Base-by-base conservation (phyloP, 108 stramenopile genomes). In the Thalassiosira profunda region DNA sequence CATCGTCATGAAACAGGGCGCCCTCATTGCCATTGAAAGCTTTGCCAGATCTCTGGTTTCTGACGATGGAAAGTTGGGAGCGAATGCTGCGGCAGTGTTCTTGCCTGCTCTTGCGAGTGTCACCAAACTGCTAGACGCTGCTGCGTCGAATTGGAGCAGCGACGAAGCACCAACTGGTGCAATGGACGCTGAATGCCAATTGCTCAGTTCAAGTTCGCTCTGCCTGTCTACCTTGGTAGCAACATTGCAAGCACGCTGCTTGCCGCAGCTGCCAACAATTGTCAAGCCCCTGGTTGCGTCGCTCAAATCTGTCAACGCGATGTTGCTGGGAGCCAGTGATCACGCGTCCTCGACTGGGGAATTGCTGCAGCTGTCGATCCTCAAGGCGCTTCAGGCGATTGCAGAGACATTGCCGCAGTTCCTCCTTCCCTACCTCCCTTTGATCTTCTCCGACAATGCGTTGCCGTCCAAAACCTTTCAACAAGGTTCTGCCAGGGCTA, bases 391-490 rank as follows among this genome's bases (percentile, higher is more conserved):
- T 1, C 36, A 43, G 30, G 45, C 84, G 8, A 44, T 91, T n/a
- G 80, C 84, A 3, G 86, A 89, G 14, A 76, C 77, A n/a, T 60
- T 95, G 21, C 94, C 94, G 12, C 86, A 86, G 37, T 90, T 95
- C 48, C 43, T 91, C n/a, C 49, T 72, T 1, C 80, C 89, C n/a
- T 86, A 87, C 63, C 77, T 95, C 30, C 69, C 70, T 4, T 35
- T 73, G 23, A 17, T 95, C 24, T 84, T 93, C n/a, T 58, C 63
- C 0, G 48, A 67, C n/a, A 41, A 64, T 34, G 74, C 70, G 28
- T 59, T 93, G 41, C 81, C 84, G 31, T 85, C 92, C 25, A 48
- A n/a, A 38, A 26, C 63, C 2, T 37, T 94, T 12, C 64, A 48
- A 10, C 30, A 54, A 8, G 70, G 73, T 14, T 61, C 72, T 29